A percentile compares a stretch with the other conserved stretches of the same genome.
phyloP scores from a whole-genome alignment of 805 yeast species.

The Clavispora asparagi region DNA sequence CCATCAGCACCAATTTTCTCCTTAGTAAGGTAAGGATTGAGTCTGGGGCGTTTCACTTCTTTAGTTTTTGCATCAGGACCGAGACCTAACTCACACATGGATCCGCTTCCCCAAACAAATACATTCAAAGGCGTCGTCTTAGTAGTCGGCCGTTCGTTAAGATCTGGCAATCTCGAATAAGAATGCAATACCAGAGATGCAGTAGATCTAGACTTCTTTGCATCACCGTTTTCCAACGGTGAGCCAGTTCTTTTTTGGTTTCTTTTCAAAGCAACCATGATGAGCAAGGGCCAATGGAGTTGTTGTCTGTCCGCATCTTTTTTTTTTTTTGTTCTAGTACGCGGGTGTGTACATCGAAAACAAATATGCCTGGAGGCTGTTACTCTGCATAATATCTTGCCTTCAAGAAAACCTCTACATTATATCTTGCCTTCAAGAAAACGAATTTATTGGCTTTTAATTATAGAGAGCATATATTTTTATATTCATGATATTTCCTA shows the following conservation, averaged over 20 bases:
- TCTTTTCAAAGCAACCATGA: conserved; percentile 43
- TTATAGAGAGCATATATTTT: no score
- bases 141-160: conserved; percentile 35
- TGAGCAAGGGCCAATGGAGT: background rate
- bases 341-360: no score
- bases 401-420: no score
- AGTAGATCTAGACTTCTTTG: conserved; percentile 25
- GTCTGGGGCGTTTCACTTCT: conserved; percentile 92
- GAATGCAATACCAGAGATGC: conserved; percentile 45
- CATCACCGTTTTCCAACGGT: conserved; percentile 13
- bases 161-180: conserved; percentile 41
- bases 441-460: no score
- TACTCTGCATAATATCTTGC: no score
- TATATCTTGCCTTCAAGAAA: no score
- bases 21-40: conserved; percentile 67
- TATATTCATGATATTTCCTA: no score
- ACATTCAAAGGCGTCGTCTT: conserved; percentile 58
- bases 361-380: no score
- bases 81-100: conserved; percentile 96
- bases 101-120: conserved; percentile 94
- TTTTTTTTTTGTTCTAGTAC: background rate
- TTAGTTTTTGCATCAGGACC: conserved; percentile 91
- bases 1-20: conserved; percentile 48
- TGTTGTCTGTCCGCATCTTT: background rate
- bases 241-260: conserved; percentile 24